These are phyloP conservation scores for Aspergillus niger DNA, from an alignment of 2,329 filamentous ascomycete genomes.

Conservation along the genomic window DNA sequence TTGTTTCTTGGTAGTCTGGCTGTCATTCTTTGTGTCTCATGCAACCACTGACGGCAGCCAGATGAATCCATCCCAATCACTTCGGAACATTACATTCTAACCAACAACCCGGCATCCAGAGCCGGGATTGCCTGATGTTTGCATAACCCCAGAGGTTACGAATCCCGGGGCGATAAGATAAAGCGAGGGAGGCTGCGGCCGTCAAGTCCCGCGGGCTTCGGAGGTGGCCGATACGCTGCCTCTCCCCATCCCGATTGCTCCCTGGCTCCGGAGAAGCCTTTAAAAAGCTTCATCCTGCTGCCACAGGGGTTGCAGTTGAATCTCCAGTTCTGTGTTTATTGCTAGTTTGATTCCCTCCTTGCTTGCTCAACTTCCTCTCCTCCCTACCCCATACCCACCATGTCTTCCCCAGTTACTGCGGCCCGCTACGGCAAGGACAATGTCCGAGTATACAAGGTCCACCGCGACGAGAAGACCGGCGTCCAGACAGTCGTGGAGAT, in stretches of 20 bases:
- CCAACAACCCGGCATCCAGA: too few species aligned
- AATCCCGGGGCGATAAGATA: slow-evolving; percentile 33
- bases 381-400: slow-evolving; percentile 20
- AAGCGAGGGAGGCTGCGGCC: slow-evolving; percentile 29
- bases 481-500: slow-evolving; percentile 89
- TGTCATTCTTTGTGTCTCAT: background rate
- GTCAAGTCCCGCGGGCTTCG: slow-evolving; percentile 35
- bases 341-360: too few species aligned
- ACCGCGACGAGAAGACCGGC: slow-evolving; percentile 73
- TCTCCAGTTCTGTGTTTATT: background rate
- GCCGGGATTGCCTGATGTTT: slow-evolving; percentile 2
- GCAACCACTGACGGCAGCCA: background rate
- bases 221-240: slow-evolving; percentile 38
- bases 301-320: background rate
- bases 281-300: slow-evolving; percentile 15
- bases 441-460: slow-evolving; percentile 94
- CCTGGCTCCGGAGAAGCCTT: slow-evolving; percentile 14
- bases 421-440: slow-evolving; percentile 75
- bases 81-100: background rate
- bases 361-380: slow-evolving; percentile 2
- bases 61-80: background rate
- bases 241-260: slow-evolving; percentile 21
- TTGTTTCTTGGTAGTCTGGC: background rate
- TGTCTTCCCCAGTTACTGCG: slow-evolving; percentile 45
- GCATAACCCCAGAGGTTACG: background rate